These are phyloP conservation scores for Candida sphagnicola DNA, from an alignment of 805 yeast genomes.

Conservation along the genomic window DNA sequence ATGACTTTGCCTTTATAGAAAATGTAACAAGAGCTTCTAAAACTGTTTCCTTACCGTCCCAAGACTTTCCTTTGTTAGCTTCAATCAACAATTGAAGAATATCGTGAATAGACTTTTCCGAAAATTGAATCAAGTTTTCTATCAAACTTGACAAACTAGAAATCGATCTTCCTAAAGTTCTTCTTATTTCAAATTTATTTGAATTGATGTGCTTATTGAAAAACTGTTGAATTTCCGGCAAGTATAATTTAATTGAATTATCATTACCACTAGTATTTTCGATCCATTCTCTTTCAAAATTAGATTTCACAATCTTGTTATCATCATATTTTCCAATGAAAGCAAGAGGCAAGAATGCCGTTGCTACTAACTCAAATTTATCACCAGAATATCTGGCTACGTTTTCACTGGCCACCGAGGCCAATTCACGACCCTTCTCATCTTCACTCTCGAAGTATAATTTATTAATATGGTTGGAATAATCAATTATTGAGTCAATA, in stretches of 20 bases:
- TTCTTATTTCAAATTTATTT: conserved; percentile 59
- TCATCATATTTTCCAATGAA: conserved; percentile 74
- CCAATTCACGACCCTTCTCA: conserved; percentile 44
- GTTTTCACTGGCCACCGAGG: conserved; percentile 62
- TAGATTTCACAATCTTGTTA: conserved; percentile 38
- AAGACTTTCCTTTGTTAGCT: conserved; percentile 72
- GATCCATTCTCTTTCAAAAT: conserved; percentile 68
- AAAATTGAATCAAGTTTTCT: conserved; percentile 20
- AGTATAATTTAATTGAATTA: conserved; percentile 64
- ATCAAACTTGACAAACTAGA: conserved; percentile 53
- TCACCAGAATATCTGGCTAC: conserved; percentile 68
- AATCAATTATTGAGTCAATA: conserved; percentile 47
- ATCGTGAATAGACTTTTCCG: conserved; percentile 14
- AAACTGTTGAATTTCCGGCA: conserved; percentile 60
- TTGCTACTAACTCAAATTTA: conserved; percentile 55
- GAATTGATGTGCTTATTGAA: conserved; percentile 49
- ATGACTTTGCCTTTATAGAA: conserved; percentile 41
- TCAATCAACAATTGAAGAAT: conserved; percentile 53
- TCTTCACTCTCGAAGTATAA: conserved; percentile 60
- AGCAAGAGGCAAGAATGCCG: conserved; percentile 71
- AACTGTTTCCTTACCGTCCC: conserved; percentile 83
- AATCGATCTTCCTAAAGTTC: conserved; percentile 65
- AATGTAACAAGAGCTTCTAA: conserved; percentile 66
- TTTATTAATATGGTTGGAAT: conserved; percentile 46
- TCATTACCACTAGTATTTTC: conserved; percentile 73